These are phyloP conservation scores for Saccharomyces kudriavzevii DNA, from an alignment of 805 yeast species.

Conservation along the genomic window DNA sequence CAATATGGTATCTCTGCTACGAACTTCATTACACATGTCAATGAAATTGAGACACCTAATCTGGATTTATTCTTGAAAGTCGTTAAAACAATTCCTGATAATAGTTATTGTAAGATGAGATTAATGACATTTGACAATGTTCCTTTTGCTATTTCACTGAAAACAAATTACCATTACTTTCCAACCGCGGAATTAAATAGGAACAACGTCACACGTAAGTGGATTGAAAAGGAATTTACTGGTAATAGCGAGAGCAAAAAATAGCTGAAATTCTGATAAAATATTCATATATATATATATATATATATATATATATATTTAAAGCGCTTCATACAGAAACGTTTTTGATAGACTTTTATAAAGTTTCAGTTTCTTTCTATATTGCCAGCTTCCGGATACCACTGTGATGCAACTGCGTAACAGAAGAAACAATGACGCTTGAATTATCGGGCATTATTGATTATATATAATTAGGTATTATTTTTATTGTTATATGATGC, in stretches of 20 bases:
- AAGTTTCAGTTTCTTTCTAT: no score
- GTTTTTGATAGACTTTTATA: neutral
- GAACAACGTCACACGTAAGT: conserved; percentile 38
- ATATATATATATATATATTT: conserved; percentile 5
- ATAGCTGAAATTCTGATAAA: neutral
- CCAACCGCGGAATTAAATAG: conserved; percentile 59
- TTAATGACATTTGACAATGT: conserved; percentile 78
- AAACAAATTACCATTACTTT: conserved; percentile 84
- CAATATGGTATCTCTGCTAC: conserved; percentile 74
- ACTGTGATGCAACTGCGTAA: neutral
- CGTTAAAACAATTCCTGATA: conserved; percentile 66
- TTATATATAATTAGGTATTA: neutral
- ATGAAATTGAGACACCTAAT: conserved; percentile 64
- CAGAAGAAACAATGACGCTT: neutral
- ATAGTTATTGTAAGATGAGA: conserved; percentile 72
- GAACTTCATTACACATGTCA: conserved; percentile 82
- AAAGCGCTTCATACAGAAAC: neutral
- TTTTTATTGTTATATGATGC: neutral
- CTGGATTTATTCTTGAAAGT: conserved; percentile 58
- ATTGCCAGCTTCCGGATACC: no score
- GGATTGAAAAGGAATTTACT: conserved; percentile 48
- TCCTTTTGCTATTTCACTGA: conserved; percentile 77
- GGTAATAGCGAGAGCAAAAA: neutral
- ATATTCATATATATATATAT: conserved; percentile 1
- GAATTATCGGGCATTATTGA: neutral